Evolutionary conservation across 2,329 filamentous ascomycete species (phyloP).

Genomic region (Sporothrix brasiliensis): DNA sequence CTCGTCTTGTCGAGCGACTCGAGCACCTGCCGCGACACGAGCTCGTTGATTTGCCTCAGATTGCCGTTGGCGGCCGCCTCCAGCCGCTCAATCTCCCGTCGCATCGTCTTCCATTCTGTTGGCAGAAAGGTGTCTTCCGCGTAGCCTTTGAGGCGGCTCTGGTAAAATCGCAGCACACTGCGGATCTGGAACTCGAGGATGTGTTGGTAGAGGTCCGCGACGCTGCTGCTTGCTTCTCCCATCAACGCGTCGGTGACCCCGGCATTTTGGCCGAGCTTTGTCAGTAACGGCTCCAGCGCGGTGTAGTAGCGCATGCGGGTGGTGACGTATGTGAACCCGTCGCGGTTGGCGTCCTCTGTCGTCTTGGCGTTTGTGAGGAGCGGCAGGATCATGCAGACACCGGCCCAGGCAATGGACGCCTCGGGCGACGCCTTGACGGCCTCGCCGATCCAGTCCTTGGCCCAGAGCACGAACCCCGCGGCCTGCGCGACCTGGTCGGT

Average conservation of each 20-base stretch:
- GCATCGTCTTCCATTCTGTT: constrained; percentile 37
- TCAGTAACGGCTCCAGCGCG: constrained; percentile 40
- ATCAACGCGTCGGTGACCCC: neutral
- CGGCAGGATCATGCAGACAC: constrained; percentile 45
- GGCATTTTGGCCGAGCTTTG: constrained; percentile 29
- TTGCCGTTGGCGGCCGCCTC: constrained; percentile 25
- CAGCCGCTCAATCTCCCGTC: constrained; percentile 15
- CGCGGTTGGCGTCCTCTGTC: constrained; percentile 40
- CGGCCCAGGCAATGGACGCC: constrained; percentile 43
- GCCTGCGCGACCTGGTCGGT: constrained; percentile 35
- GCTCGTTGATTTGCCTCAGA: constrained; percentile 27
- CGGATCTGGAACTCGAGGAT: constrained; percentile 46
- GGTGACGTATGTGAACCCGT: constrained; percentile 44
- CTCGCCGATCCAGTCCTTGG: constrained; percentile 38
- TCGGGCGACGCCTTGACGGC: constrained; percentile 42
- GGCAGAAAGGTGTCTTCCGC: constrained; percentile 33
- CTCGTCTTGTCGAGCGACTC: constrained; percentile 25
- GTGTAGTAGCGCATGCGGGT: constrained; percentile 43
- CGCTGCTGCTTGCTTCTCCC: constrained; percentile 31
- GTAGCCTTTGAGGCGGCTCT: constrained; percentile 30
- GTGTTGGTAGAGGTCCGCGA: constrained; percentile 41
- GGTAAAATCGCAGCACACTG: constrained; percentile 43
- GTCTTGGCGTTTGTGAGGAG: constrained; percentile 42
- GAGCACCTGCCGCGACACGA: constrained; percentile 25
- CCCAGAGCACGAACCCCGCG: constrained; percentile 35